These are phyloP conservation scores for Wallacemonas sp. DNA, from an alignment of 208 protist species.

Conservation along the genomic window DNA sequence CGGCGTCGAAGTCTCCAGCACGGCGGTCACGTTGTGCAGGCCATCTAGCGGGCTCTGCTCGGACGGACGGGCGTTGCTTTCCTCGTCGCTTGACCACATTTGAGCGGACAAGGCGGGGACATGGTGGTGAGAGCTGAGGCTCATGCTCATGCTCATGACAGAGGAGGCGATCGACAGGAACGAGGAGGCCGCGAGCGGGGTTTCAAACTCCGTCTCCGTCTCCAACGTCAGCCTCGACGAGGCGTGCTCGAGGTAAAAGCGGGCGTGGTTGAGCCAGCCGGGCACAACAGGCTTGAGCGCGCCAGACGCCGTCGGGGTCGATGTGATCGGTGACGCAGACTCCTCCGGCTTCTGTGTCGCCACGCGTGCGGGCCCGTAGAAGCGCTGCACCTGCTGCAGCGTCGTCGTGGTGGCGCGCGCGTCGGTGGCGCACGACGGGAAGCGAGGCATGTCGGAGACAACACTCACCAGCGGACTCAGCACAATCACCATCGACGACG, in stretches of 20 bases:
- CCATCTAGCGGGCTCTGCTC: not conserved
- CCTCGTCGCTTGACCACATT: constrained; percentile 2
- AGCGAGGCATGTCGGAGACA: constrained; percentile 14
- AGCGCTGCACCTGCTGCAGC: not conserved
- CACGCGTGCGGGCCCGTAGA: not conserved
- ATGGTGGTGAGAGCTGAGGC: not conserved
- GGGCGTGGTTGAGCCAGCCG: constrained; percentile 26
- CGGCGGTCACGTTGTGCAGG: constrained; percentile 8
- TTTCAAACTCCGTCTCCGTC: not conserved
- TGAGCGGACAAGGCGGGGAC: not conserved
- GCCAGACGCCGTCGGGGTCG: not conserved
- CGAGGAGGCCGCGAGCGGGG: not conserved
- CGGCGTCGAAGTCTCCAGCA: not conserved
- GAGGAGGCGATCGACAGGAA: constrained; percentile 11
- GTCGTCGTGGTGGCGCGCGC: not conserved
- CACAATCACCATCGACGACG: constrained; percentile 15
- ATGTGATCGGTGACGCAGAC: not conserved
- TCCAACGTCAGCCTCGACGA: constrained; percentile 31
- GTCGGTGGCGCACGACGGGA: not conserved
- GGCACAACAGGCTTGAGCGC: not conserved
- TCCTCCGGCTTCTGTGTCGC: not conserved
- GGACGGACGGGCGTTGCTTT: not conserved
- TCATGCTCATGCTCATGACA: not conserved
- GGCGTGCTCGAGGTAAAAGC: constrained; percentile 45
- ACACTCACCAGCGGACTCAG: constrained; percentile 14